A percentile compares a stretch with the other conserved stretches of the same genome.
Evolutionary conservation across 805 yeast genomes (phyloP).

Genomic region (Isabelozyma heimii): DNA sequence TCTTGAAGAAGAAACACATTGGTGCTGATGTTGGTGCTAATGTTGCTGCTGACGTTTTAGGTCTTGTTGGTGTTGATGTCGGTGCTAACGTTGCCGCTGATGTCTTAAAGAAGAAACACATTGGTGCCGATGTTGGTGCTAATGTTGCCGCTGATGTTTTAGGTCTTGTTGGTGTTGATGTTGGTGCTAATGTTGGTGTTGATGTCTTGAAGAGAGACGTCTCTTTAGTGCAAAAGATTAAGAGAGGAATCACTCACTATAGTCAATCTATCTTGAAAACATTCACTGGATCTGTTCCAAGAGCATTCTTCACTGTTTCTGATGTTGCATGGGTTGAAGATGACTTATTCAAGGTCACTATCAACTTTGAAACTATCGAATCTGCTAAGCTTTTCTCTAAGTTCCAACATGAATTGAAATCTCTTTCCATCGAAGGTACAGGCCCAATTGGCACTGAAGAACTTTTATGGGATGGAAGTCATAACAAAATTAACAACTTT

Average conservation of each 20-base stretch:
- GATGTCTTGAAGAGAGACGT: conserved; percentile 3
- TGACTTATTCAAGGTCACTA: conserved; percentile 15
- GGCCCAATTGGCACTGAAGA: conserved; percentile 5
- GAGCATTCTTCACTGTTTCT: conserved; percentile 24
- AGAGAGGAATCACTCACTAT: conserved; percentile 1
- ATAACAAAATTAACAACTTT: conserved; percentile 6
- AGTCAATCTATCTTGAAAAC: conserved; percentile 7
- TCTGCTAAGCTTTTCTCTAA: conserved; percentile 9
- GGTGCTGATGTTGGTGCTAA: conserved; percentile 10
- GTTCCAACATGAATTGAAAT: conserved; percentile 7
- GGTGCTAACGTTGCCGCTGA: conserved; percentile 6
- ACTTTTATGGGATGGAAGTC: conserved; percentile 1
- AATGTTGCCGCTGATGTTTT: conserved; percentile 3
- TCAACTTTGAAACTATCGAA: conserved; percentile 15
- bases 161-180: conserved; percentile 7
- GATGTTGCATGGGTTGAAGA: conserved; percentile 13
- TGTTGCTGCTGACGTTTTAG: not conserved
- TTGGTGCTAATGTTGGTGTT: conserved; percentile 5
- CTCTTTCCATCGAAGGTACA: conserved; percentile 7
- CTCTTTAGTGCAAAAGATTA: conserved; percentile 2
- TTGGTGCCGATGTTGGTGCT: conserved; percentile 6
- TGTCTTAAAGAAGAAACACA: conserved; percentile 4
- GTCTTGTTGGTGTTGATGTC: conserved; percentile 2
- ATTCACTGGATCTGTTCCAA: conserved; percentile 10
- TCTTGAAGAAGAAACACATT: conserved; percentile 11